Evolutionary conservation across 441 rosid species (phyloP), one percentile per base, ranked within the genome.

Genomic region (Flueggea neowawraea): DNA sequence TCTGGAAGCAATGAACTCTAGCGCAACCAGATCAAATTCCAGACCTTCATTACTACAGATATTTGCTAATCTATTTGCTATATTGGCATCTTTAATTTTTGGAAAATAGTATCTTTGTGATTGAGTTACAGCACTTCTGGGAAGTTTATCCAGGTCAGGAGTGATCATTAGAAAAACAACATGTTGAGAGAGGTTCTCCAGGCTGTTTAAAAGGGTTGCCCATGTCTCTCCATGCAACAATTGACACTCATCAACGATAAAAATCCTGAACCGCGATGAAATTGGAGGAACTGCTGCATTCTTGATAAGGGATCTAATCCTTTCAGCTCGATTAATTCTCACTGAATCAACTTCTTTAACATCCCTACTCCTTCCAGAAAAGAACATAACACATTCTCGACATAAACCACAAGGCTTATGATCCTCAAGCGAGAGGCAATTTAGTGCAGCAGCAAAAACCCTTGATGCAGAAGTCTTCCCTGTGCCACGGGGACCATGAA

Each of bases 401-500:
- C 98, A 92, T 48, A 70, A 68, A 33, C 98, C 91, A 58, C 98
- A 92, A 3, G 98, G 98, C 69, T 90, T 89, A 58, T 72, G 67
- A 69, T 84, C 85, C 56, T 75, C 84, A 6, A 69, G 74, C 47
- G 92, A 84, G 39, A 92, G 86, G 57, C 98, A 92, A 73, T 90
- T 89, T 54, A 92, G 73, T 28, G 96, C 97, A 76, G 94, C 89
- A 60, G 97, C 92, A 72, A 90, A 90, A 53, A 92, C 82, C 78
- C 83, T 83, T 10, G 97, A 78, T 4, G 98, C 88, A 33, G 91
- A 88, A 14, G 96, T 92, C 80, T 92, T 90, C 39, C 98, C 98
- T 0, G 96, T 83, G n/a, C 97, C 98, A 52, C 87, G 97, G 65
- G 96, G 96, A 44, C 98, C 98, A 33, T 90, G 88, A 62, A 92